phyloP scores from a whole-genome alignment of 169 alveolate species.

The Prorocentrum cordatum region DNA sequence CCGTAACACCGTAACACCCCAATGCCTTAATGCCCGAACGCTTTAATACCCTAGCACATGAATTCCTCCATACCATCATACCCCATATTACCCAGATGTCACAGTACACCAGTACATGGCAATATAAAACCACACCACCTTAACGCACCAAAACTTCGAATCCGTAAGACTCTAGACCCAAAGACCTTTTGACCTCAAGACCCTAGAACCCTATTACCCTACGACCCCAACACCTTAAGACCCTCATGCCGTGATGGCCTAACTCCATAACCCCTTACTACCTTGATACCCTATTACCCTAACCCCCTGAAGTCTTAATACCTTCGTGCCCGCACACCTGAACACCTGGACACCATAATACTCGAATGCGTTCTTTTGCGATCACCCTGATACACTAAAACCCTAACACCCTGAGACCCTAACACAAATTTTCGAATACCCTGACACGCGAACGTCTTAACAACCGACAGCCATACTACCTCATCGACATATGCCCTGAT shows the following conservation, averaged over 20 bases:
- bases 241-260: neutral
- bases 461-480: neutral
- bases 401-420: neutral
- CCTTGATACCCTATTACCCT: neutral
- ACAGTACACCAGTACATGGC: no score
- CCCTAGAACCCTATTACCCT: neutral
- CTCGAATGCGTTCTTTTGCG: neutral
- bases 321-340: neutral
- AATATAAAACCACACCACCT: neutral
- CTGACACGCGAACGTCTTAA: neutral
- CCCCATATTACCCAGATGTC: neutral
- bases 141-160: no score
- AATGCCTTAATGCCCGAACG: neutral
- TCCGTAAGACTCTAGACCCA: neutral
- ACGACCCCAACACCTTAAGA: no score
- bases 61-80: neutral
- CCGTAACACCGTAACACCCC: neutral
- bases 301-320: neutral
- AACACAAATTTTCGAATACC: neutral
- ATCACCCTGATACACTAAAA: neutral
- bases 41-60: neutral
- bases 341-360: neutral
- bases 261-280: neutral
- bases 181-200: neutral
- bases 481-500: neutral